phyloP scores from a whole-genome alignment of 2,329 filamentous ascomycete genomes.

The Penicillium fuscoglaucum region DNA sequence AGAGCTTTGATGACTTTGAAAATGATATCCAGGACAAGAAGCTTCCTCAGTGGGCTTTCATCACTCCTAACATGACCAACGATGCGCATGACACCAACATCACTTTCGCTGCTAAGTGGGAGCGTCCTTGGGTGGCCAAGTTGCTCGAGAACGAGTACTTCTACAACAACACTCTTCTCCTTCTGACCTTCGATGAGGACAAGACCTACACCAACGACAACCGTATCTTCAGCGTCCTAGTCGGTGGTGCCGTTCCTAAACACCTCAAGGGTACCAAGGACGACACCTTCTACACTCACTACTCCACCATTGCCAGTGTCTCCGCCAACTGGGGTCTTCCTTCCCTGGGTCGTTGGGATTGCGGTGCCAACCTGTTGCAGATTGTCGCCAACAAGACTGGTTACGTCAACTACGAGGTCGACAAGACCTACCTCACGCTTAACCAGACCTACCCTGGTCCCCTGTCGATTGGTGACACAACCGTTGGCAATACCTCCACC shows the following conservation, averaged over 20 bases:
- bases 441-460: constrained; percentile 58
- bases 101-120: constrained; percentile 68
- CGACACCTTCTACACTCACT: constrained; percentile 70
- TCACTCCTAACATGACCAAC: constrained; percentile 30
- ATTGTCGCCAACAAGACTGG: constrained; percentile 62
- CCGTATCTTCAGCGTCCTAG: constrained; percentile 66
- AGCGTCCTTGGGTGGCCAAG: constrained; percentile 66
- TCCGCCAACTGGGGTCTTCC: constrained; percentile 69
- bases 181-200: constrained; percentile 83
- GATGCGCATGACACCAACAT: constrained; percentile 76
- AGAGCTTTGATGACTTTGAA: constrained; percentile 71
- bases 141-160: constrained; percentile 70
- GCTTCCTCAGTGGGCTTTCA: constrained; percentile 68
- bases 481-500: constrained; percentile 16
- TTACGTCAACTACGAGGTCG: constrained; percentile 50
- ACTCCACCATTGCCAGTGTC: constrained; percentile 68
- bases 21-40: constrained; percentile 62
- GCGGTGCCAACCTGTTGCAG: constrained; percentile 68
- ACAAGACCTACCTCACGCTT: constrained; percentile 48
- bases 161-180: constrained; percentile 73
- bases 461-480: constrained; percentile 26
- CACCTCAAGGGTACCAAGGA: constrained; percentile 67
- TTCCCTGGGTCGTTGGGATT: constrained; percentile 70
- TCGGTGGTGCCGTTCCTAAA: constrained; percentile 71
- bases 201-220: constrained; percentile 68